A percentile compares a stretch with the other conserved stretches of the same genome.
These are phyloP conservation scores for Fusarium anthophilum DNA, from an alignment of 2,329 filamentous ascomycete species.

Conservation along the genomic window DNA sequence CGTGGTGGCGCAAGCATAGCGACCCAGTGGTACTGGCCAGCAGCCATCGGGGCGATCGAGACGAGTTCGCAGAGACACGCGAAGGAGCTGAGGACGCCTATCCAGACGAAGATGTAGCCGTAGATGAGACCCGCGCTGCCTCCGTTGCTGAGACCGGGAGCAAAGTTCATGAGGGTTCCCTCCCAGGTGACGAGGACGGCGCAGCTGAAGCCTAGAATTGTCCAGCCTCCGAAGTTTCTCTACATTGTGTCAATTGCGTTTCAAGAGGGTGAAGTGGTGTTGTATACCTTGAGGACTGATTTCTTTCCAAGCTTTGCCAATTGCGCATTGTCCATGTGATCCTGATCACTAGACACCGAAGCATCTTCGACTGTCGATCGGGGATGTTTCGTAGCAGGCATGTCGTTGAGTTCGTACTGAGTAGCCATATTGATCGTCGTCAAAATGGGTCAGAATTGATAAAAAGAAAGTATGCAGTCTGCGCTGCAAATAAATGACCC, in stretches of 20 bases:
- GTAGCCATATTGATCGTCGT: neutral
- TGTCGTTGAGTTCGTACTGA: conserved; percentile 15
- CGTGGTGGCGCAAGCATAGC: conserved; percentile 36
- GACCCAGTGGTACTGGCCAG: conserved; percentile 40
- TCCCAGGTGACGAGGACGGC: conserved; percentile 43
- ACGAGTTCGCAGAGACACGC: conserved; percentile 38
- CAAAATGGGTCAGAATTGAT: neutral
- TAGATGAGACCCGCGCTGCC: conserved; percentile 55
- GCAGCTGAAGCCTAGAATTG: conserved; percentile 42
- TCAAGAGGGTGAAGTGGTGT: accelerated
- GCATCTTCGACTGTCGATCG: conserved; percentile 5
- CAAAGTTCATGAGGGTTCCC: conserved; percentile 41
- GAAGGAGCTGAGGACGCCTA: conserved; percentile 49
- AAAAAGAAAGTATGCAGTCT: neutral
- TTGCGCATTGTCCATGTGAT: conserved; percentile 35
- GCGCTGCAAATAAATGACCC: neutral
- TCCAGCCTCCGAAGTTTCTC: conserved; percentile 40
- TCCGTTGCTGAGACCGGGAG: conserved; percentile 38
- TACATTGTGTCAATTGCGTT: neutral
- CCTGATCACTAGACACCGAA: conserved; percentile 19
- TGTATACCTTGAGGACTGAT: conserved; percentile 10
- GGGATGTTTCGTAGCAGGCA: conserved; percentile 7
- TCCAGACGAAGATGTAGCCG: conserved; percentile 62
- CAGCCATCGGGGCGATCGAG: conserved; percentile 36
- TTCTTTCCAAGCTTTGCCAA: conserved; percentile 22